Percentiles rank a stretch among this genome's conserved stretches.
These are phyloP conservation scores for Trichosporon faecale DNA, from an alignment of 1,284 basidiomycete species.

Conservation along the genomic window DNA sequence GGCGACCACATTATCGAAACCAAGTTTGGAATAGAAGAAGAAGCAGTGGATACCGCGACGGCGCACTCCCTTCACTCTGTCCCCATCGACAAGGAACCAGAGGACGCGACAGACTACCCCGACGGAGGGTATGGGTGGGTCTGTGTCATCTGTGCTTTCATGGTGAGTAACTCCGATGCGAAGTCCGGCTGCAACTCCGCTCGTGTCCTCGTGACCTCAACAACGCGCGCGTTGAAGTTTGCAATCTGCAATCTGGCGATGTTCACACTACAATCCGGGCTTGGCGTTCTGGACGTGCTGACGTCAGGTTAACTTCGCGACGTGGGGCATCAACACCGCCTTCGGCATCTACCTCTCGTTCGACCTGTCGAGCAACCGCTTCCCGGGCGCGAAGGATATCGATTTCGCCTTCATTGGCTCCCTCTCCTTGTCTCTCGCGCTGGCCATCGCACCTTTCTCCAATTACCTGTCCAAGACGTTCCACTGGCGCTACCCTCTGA, in stretches of 20 bases:
- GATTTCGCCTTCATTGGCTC: constrained; percentile 26
- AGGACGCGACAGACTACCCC: constrained; percentile 29
- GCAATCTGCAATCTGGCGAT: no score
- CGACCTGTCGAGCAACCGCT: constrained; percentile 50
- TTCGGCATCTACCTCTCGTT: constrained; percentile 53
- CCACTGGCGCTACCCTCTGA: constrained; percentile 21
- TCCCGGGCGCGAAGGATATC: constrained; percentile 44
- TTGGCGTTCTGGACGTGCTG: neutral
- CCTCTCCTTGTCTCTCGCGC: constrained; percentile 20
- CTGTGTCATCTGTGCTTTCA: constrained; percentile 32
- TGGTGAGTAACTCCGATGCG: constrained; percentile 12
- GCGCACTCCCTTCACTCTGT: constrained; percentile 4
- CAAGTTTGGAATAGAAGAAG: constrained; percentile 4
- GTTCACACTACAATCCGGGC: no score
- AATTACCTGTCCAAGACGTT: constrained; percentile 22
- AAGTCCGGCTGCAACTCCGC: neutral
- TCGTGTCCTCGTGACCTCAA: neutral
- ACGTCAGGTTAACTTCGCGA: constrained; percentile 25
- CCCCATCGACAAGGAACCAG: constrained; percentile 18
- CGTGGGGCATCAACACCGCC: constrained; percentile 52
- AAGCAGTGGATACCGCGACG: neutral
- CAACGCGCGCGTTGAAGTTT: no score
- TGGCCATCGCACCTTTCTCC: constrained; percentile 19
- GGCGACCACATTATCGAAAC: neutral
- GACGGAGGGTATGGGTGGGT: constrained; percentile 55